Base-by-base conservation (phyloP, 495 filamentous ascomycete genomes). In the Penicillium coprophilum region DNA sequence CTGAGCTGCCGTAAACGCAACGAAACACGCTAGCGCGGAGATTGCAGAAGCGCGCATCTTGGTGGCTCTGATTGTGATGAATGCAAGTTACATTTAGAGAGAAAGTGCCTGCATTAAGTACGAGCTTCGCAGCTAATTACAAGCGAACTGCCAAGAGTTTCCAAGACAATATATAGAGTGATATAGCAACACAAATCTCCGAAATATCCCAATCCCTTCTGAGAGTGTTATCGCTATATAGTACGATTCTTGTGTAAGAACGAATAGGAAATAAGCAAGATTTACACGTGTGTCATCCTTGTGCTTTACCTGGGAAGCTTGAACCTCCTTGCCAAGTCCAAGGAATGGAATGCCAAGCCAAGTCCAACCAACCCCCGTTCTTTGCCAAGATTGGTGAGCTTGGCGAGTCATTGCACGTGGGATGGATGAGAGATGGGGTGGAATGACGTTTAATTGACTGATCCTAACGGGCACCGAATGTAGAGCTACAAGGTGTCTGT, bases 1-100 rank as follows among this genome's bases (percentile, higher is more conserved):
- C 71, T 91, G 87, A 31, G 79, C 85, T 24, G 59, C 55, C 12
- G 59, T 44, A 47, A 57, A 56, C 23, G 64, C 64, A 45, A 58
- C 51, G 21, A 69, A 52, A 17, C 62, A 57, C 12, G 66, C 65
- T 21, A 61, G n/a, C 28, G 53, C 48, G 15, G 61, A 43, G 43
- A 72, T 50, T 12, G 56, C 56, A 8, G 62, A 28, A 27, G 47
- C 30, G 44, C 59, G 69, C 70, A 72, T 72, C 1, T 24, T 69
- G 62, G 58, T 40, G 21, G 28, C 40, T 12, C 13, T 27, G 44
- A 50, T 40, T 45, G 17, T 52, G 13, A 30, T 30, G 6, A 38
- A 21, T 36, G n/a, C 19, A 12, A 28, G 10, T 40, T 23, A 17
- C 24, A 34, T 55, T 28, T 15, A 38, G 17, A 44, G 20, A 11